Base-by-base conservation (phyloP, 2,329 filamentous ascomycete genomes). In the Ophiocordyceps camponoti-floridani region DNA sequence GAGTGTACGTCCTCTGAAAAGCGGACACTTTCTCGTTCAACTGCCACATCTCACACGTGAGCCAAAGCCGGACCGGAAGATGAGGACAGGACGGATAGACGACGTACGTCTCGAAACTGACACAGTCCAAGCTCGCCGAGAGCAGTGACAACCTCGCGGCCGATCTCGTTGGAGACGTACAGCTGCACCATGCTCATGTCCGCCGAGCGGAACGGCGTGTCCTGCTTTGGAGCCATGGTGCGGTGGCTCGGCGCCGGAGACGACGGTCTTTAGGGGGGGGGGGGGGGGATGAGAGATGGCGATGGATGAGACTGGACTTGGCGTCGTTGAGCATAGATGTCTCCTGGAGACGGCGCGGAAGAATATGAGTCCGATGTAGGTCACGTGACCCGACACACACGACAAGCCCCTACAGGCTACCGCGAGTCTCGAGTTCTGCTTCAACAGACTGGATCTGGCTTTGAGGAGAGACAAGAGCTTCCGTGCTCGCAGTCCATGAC, bases 151-250 rank as follows among this genome's bases (percentile, higher is more conserved):
- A 95, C 89, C 70, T 98, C 93, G 60, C 91, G 80, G 56, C 91
- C 89, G 55, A 98, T 96, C 73, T 98, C 91, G 62, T 95, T 96
- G 59, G 91, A 86, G 58, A 98, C 93, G 68, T 96, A 98, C 59
- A 98, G 82, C 79, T 98, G 91, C 59, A 94, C 94, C 82, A 98
- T 82, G 75, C 87, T 95, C 91, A 98, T 98, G 67, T 95, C 85
- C 84, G 87, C 85, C 62, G 91, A 98, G 76, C 93, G 89, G 80
- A 98, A 96, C 72, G 95, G 84, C 66, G 88, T 94, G 69, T 96
- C 87, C 69, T 85, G 68, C 62, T 69, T 66, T 53, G 73, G 69
- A 64, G 75, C 76, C 78, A 82, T 82, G 56, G 50, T 50, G 58
- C 56, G 53, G 58, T 47, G 48, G 49, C 45, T 47, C 48, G 16